These are phyloP conservation scores for Larix kaempferi DNA, from an alignment of 75 land plant species.

Conservation along the genomic window DNA sequence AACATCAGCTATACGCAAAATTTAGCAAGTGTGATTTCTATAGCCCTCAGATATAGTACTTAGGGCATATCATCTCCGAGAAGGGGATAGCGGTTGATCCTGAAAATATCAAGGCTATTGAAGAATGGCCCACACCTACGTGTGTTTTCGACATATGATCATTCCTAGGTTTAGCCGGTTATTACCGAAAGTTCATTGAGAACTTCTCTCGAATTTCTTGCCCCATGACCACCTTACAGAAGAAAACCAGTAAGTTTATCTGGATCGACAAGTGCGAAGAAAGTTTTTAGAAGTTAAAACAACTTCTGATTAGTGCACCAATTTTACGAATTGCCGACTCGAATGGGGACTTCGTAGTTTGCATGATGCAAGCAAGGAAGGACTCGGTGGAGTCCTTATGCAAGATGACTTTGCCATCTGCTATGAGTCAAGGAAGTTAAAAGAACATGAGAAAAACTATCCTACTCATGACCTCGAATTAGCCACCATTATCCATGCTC, in stretches of 20 bases:
- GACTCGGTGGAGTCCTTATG: not conserved
- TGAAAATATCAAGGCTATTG: not conserved
- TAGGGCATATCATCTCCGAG: not conserved
- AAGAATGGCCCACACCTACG: not conserved
- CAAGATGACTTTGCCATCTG: not conserved
- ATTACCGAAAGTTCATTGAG: not conserved
- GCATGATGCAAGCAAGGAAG: not conserved
- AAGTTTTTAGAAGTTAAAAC: not conserved
- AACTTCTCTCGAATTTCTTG: no score
- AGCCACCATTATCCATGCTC: not conserved
- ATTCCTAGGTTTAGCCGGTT: not conserved
- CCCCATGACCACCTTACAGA: not conserved
- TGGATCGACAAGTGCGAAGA: not conserved
- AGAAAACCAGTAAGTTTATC: not conserved
- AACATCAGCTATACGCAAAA: not conserved
- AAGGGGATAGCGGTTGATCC: not conserved
- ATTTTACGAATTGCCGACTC: not conserved
- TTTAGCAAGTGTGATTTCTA: constrained; percentile 3
- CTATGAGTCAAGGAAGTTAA: not conserved
- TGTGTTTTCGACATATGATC: not conserved
- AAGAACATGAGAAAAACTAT: not conserved
- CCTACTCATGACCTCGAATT: not conserved
- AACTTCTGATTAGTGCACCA: not conserved
- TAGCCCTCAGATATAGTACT: not conserved
- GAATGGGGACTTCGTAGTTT: not conserved